Evolutionary conservation across 495 filamentous ascomycete genomes (phyloP).

Genomic region (Saxophila tyrrhenica): DNA sequence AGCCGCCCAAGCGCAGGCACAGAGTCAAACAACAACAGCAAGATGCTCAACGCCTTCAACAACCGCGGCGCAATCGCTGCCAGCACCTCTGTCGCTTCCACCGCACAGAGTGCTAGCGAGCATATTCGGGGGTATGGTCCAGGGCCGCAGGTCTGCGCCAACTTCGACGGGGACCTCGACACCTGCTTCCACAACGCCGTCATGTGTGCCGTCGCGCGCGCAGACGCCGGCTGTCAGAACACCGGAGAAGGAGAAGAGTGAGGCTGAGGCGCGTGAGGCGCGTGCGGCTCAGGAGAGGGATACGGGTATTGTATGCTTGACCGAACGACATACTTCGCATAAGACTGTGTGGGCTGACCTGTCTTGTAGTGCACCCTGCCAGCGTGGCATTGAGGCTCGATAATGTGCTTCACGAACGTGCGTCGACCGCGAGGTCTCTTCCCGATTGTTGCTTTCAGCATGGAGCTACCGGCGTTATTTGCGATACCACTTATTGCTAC

Average conservation of each 20-base stretch:
- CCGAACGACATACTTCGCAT: too few species aligned
- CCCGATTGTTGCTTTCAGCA: background rate
- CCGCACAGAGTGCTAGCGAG: slow-evolving; percentile 7
- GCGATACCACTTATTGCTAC: background rate
- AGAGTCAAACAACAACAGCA: background rate
- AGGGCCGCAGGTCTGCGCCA: background rate
- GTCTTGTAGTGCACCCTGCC: background rate
- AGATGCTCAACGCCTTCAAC: background rate
- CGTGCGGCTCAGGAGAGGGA: background rate
- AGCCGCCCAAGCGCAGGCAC: background rate
- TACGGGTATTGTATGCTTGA: background rate
- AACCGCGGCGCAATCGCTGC: background rate
- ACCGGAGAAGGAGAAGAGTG: background rate
- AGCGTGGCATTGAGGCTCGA: background rate
- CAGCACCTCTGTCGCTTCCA: slow-evolving; percentile 3
- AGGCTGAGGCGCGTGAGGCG: background rate
- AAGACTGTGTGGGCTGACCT: too few species aligned
- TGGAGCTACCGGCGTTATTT: background rate
- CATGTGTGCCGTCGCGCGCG: background rate
- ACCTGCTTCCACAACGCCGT: background rate
- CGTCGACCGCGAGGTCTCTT: background rate
- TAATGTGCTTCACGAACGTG: too few species aligned
- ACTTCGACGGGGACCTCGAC: background rate
- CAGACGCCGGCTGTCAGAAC: background rate
- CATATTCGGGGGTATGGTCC: slow-evolving; percentile 11